Conservation (phyloP, 2,329 filamentous ascomycete genomes). For the Rutstroemia sp. region DNA sequence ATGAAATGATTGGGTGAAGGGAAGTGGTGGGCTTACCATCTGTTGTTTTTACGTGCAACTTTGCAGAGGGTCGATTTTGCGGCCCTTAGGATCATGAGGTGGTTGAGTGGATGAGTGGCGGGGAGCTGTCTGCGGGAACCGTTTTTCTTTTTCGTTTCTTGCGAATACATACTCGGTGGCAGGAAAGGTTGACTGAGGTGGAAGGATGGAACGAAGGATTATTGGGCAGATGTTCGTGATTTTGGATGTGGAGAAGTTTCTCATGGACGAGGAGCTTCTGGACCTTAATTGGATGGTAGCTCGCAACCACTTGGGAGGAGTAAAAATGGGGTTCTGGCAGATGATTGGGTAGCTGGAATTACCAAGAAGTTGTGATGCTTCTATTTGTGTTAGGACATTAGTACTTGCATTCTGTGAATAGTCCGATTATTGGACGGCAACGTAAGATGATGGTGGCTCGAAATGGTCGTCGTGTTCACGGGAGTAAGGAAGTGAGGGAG, state of each 20-base stretch:
- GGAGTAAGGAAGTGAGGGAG: background rate
- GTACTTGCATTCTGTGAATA: background rate
- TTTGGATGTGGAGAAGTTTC: background rate
- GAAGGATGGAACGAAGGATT: background rate
- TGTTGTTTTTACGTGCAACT: background rate
- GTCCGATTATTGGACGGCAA: slow-evolving; percentile 1
- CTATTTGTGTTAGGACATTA: background rate
- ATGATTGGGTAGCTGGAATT: background rate
- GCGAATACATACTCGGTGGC: background rate
- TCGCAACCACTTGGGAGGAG: background rate
- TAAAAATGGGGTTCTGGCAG: background rate
- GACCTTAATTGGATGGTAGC: background rate
- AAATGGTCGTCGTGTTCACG: background rate
- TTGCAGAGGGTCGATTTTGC: background rate
- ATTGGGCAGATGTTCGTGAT: background rate
- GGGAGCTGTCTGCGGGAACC: background rate
- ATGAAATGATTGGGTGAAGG: background rate
- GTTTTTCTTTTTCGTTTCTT: background rate
- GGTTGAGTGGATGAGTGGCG: background rate
- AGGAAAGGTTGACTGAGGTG: background rate
- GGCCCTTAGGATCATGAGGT: background rate
- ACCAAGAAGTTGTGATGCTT: background rate
- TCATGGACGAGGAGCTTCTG: background rate
- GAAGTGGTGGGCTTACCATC: background rate
- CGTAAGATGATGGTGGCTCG: background rate